phyloP scores from a whole-genome alignment of 768 basidiomycete genomes.

The Gelatoporia subvermispora region DNA sequence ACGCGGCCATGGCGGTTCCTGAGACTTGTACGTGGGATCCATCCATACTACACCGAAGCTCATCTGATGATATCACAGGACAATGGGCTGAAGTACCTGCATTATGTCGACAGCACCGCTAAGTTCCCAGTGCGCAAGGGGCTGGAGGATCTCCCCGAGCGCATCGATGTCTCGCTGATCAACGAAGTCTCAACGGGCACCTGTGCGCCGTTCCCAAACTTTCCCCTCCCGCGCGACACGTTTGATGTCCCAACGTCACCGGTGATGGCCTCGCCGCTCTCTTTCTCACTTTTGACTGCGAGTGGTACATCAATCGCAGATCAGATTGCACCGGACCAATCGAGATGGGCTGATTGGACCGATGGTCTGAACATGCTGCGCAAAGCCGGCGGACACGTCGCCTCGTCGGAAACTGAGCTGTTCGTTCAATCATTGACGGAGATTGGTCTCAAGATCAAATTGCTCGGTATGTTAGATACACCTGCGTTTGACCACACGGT shows the following conservation, averaged over 20 bases:
- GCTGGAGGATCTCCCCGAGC: constrained; percentile 82
- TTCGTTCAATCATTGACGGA: constrained; percentile 87
- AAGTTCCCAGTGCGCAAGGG: constrained; percentile 79
- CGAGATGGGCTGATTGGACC: constrained; percentile 90
- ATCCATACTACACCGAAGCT: constrained; percentile 1
- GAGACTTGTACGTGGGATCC: constrained; percentile 52
- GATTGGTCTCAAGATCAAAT: constrained; percentile 87
- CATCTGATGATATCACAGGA: constrained; percentile 44
- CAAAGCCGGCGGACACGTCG: constrained; percentile 75
- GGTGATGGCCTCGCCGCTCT: constrained; percentile 59
- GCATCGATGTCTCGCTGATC: constrained; percentile 76
- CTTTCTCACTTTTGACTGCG: constrained; percentile 70
- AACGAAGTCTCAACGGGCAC: constrained; percentile 76
- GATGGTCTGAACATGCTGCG: constrained; percentile 88
- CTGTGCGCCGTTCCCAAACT: constrained; percentile 62
- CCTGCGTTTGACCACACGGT: not conserved
- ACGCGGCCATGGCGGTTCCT: constrained; percentile 81
- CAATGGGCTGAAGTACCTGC: constrained; percentile 71
- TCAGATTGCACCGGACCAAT: constrained; percentile 68
- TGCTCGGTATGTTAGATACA: constrained; percentile 55
- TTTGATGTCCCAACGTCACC: constrained; percentile 47
- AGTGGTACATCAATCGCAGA: constrained; percentile 73
- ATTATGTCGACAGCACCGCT: constrained; percentile 76
- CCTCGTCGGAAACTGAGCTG: constrained; percentile 79
- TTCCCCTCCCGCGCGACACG: constrained; percentile 21